phyloP scores from a whole-genome alignment of 345 rosid species.

The Limnanthes douglasii region DNA sequence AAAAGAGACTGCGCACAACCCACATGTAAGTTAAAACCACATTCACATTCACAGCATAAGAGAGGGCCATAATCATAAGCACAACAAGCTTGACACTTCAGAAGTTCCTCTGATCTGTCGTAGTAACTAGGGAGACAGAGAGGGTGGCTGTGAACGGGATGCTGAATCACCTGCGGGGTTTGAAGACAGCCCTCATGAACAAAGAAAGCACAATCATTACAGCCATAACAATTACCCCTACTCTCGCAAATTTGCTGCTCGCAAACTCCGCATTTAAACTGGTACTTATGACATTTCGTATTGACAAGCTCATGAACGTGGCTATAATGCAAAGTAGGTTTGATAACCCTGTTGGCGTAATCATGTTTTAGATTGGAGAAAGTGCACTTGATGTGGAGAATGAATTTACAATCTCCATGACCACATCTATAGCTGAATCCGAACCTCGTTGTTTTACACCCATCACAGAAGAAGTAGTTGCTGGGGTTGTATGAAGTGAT shows the following conservation, averaged over 20 bases:
- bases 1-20: not conserved
- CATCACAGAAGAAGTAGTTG: not conserved
- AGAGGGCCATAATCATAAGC: not conserved
- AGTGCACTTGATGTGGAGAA: not conserved
- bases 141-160: not conserved
- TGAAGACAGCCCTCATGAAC: not conserved
- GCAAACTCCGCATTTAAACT: not conserved
- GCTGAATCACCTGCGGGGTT: not conserved
- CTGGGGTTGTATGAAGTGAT: not conserved
- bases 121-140: not conserved
- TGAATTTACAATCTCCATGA: not conserved
- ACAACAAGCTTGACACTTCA: not conserved
- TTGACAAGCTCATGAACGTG: not conserved
- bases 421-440: not conserved
- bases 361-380: not conserved
- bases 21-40: not conserved
- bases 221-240: too few species aligned
- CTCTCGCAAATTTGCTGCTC: not conserved
- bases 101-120: not conserved
- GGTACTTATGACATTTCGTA: not conserved
- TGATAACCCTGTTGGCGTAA: not conserved
- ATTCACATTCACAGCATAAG: not conserved
- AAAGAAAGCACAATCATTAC: not conserved
- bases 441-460: not conserved
- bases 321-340: not conserved